Conservation (phyloP, 2,329 filamentous ascomycete species). For the Ilyonectria destructans region DNA sequence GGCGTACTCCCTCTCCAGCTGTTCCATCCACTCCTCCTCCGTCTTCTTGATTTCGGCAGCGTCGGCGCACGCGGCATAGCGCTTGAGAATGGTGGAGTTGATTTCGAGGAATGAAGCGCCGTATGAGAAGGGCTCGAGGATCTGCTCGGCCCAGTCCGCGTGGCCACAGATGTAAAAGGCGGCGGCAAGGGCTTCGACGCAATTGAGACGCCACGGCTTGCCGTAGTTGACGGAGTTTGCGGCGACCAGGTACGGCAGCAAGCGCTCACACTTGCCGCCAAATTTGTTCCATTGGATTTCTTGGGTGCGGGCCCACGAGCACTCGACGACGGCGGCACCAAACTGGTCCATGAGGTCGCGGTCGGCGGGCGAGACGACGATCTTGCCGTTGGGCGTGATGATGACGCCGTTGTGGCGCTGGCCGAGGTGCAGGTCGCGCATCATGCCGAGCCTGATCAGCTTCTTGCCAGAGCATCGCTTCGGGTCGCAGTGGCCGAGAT, state of each 20-base stretch:
- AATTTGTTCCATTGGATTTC: conserved; percentile 95
- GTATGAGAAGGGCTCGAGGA: conserved; percentile 90
- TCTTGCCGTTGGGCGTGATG: conserved; percentile 95
- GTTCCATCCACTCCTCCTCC: conserved; percentile 89
- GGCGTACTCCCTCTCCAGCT: conserved; percentile 90
- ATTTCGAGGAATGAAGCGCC: conserved; percentile 92
- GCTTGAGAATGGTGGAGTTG: conserved; percentile 85
- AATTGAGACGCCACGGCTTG: conserved; percentile 94
- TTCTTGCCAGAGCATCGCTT: conserved; percentile 97
- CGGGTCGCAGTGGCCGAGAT: conserved; percentile 96
- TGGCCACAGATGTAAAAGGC: conserved; percentile 95
- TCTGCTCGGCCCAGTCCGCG: conserved; percentile 88
- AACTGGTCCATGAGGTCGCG: conserved; percentile 85
- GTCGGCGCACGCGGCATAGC: conserved; percentile 87
- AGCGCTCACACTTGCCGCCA: conserved; percentile 91
- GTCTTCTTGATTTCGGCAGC: conserved; percentile 88
- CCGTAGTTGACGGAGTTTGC: conserved; percentile 99
- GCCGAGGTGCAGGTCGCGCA: conserved; percentile 93
- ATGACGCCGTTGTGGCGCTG: conserved; percentile 94
- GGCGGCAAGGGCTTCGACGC: conserved; percentile 93
- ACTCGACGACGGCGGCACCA: conserved; percentile 96
- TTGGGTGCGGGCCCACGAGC: conserved; percentile 93
- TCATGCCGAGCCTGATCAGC: conserved; percentile 91
- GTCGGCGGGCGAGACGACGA: conserved; percentile 87
- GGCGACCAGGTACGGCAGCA: conserved; percentile 95